Evolutionary conservation across 176 grass and related monocot species (phyloP), one percentile per base, ranked within the genome.

Genomic region (Tillandsia leiboldiana): DNA sequence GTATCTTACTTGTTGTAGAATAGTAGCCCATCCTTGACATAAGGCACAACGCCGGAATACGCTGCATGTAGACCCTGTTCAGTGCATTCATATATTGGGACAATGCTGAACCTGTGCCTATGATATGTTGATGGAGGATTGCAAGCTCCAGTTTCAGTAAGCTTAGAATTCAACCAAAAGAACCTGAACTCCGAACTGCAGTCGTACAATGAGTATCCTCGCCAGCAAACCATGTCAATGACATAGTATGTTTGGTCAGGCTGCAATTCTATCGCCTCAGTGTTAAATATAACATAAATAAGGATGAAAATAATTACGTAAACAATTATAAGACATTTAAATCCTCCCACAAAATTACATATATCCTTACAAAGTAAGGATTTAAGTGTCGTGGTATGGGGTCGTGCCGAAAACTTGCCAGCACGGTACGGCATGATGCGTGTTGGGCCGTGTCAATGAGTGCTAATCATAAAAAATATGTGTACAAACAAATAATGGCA

Each of bases 161-260:
- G 81, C 77, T 92, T 92, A 20, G 89, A 92, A 72, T 92, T 97
- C 12, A 92, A 66, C 93, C 89, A 97, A 70, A 92, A 97, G 71
- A 92, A 92, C n/a, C 93, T 85, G 72, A 92, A 97, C 72, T 97
- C 93, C 0, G 89, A 73, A n/a, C 85, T 92, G 61, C 93, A 97
- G 20, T 97, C 89, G 72, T 92, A 97, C 8, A 90, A 50, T 1
- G 93, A 87, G 80, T 92, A 90, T 12, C 89, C 93, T 85, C 86
- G 57, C 93, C 93, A 97, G 74, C 81, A 97, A 53, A 97, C 83
- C 86, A 97, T 92, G 70, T 97, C 89, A 85, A 92, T 85, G 28
- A 92, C 85, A 74, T 97, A 97, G 77, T 97, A 97, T 58, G 86
- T 97, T 53, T 92, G 75, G 83, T 97, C 84, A 56, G 86, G 70